Evolutionary conservation across 2,329 filamentous ascomycete genomes (phyloP).

Genomic region (Trichoderma atrobrunneum): DNA sequence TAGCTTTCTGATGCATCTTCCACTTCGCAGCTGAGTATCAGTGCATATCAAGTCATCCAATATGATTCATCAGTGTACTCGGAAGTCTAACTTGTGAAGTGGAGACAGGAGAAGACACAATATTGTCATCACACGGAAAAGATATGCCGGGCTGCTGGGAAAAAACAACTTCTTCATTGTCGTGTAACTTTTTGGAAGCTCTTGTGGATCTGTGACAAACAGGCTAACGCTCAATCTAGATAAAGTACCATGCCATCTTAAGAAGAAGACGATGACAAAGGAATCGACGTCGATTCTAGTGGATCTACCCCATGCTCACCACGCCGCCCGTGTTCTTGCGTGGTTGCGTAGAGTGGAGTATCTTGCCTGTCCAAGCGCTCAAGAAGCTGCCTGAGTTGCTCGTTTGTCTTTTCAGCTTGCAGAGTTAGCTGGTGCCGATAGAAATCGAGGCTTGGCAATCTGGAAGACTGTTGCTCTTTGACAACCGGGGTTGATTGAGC

Average conservation of each 20-base stretch:
- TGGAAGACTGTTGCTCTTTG: not conserved
- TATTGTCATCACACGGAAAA: not conserved
- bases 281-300: not conserved
- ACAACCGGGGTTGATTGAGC: not conserved
- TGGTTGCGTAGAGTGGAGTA: not conserved
- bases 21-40: not conserved
- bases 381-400: not conserved
- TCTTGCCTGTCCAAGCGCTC: not conserved
- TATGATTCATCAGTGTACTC: not conserved
- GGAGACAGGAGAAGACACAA: not conserved
- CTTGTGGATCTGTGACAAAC: not conserved
- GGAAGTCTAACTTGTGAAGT: not conserved
- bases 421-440: not conserved
- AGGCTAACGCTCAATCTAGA: not conserved
- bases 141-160: not conserved
- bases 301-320: not conserved
- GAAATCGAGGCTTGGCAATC: not conserved
- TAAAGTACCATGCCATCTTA: not conserved
- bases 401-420: not conserved
- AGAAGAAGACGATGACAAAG: not conserved
- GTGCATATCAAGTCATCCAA: not conserved
- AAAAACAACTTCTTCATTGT: not conserved
- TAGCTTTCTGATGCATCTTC: not conserved
- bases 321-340: not conserved
- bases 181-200: not conserved